These are phyloP conservation scores for Periconia sp. DNA, from an alignment of 2,329 filamentous ascomycete species.

Conservation along the genomic window DNA sequence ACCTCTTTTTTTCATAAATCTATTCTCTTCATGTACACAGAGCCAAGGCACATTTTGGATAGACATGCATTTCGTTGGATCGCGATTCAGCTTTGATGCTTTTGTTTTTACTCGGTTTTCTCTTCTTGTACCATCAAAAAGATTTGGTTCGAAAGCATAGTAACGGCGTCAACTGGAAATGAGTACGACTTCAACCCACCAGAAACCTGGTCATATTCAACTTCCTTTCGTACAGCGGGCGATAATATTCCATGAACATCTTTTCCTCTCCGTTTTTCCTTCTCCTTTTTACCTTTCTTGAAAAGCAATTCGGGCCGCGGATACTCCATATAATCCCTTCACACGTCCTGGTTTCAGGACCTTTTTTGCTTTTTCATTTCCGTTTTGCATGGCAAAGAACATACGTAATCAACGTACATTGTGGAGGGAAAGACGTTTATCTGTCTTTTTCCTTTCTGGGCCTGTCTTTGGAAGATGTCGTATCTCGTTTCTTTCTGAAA, in stretches of 20 bases:
- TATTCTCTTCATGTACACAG: not conserved
- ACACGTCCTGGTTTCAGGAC: not conserved
- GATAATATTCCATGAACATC: too few species aligned
- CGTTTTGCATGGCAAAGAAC: not conserved
- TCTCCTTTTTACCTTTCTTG: too few species aligned
- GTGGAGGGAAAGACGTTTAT: too few species aligned
- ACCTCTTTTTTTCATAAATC: not conserved
- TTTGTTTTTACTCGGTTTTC: not conserved
- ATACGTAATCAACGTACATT: not conserved
- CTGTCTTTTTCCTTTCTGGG: too few species aligned
- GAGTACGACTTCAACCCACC: too few species aligned
- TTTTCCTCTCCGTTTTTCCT: too few species aligned
- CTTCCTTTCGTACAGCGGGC: not conserved
- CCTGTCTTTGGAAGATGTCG: too few species aligned
- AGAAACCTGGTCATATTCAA: not conserved
- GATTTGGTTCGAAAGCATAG: not conserved
- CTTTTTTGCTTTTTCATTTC: too few species aligned
- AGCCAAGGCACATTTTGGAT: not conserved
- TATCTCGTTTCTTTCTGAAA: not conserved
- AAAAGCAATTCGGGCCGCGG: not conserved
- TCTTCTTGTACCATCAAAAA: not conserved
- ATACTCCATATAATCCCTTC: not conserved
- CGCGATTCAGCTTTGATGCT: not conserved
- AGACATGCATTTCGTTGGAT: constrained; percentile 2
- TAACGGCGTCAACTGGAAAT: not conserved